Conservation (phyloP, 73 alveolate genomes). For the Paramecium octaurelia region DNA sequence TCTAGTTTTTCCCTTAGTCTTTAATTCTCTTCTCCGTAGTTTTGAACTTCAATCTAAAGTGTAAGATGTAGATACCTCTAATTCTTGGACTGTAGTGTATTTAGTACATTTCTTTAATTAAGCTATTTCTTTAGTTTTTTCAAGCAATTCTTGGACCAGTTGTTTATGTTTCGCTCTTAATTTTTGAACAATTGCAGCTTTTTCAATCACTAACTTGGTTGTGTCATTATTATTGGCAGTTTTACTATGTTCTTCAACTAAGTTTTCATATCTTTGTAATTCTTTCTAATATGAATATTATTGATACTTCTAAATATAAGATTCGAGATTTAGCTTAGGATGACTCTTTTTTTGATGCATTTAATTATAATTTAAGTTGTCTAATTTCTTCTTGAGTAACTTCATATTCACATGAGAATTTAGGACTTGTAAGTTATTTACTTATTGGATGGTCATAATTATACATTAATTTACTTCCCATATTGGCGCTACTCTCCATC, state of each 20-base stretch:
- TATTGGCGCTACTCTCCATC: background rate
- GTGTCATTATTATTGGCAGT: background rate
- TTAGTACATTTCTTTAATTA: background rate
- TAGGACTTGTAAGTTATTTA: background rate
- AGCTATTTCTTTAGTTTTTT: constrained; percentile 15
- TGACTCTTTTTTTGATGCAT: background rate
- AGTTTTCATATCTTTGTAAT: constrained; percentile 7
- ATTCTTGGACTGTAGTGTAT: background rate
- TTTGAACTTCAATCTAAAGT: background rate
- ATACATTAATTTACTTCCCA: background rate
- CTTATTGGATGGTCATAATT: background rate
- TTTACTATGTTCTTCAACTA: constrained; percentile 4
- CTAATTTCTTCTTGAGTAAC: background rate
- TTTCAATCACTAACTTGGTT: background rate
- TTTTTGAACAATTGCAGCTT: background rate
- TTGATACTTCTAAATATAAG: background rate
- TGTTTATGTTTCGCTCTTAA: background rate
- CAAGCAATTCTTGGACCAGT: constrained; percentile 39
- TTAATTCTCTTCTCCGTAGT: background rate
- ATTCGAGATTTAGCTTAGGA: background rate
- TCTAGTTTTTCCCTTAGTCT: background rate
- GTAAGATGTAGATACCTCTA: background rate
- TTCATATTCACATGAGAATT: background rate
- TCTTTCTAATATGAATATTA: background rate
- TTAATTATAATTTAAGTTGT: background rate